Evolutionary conservation across 169 alveolate species (phyloP), one percentile per base, ranked within the genome.

Genomic region (Cryptosporidium parvum): DNA sequence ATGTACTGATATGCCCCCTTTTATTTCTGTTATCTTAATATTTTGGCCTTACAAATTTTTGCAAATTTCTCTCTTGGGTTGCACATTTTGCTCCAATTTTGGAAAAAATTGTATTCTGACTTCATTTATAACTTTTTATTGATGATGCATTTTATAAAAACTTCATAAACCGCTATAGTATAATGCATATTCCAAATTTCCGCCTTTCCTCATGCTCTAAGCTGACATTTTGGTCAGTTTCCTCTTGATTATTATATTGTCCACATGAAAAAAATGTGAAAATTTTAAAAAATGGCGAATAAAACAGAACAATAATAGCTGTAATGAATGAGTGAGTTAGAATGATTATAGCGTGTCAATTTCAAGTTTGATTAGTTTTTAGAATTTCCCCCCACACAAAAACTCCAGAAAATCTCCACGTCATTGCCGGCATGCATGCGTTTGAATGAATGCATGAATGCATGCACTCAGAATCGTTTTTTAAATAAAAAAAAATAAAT

Each of bases 381-480:
- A 21, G 12, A 10, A 29, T 29, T 35, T 21, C 33, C 18, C 56
- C 23, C 33, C 33, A 37, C 52, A 31, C 7, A 68, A 48, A 16
- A 48, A 48, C 21, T 3, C 56, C 23, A 16, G 23, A 48, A 26
- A 21, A n/a, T 39, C 69, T 8, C 18, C 68, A 70, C 42, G 44
- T 52, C 62, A 48, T 70, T 23, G 9, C 37, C 69, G 48, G 26
- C 85, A 70, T 51, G 42, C 21, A 70, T 44, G 53, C 18, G 65
- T 44, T 70, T 7, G 51, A 2, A 31, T 21, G 48, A 31, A 37
- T 73, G 59, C 86, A 73, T 73, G 86, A 23, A 56, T 58, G 37
- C 86, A 73, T 73, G 86, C 56, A 73, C 45, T 35, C 44, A 73
- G 86, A 62, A 73, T 73, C 86, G 70, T 73, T 73, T 73, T 48